Percentiles rank a stretch among this genome's conserved stretches.
Evolutionary conservation across 768 basidiomycete genomes (phyloP).

Genomic region (Xerocomellus chrysenteron): DNA sequence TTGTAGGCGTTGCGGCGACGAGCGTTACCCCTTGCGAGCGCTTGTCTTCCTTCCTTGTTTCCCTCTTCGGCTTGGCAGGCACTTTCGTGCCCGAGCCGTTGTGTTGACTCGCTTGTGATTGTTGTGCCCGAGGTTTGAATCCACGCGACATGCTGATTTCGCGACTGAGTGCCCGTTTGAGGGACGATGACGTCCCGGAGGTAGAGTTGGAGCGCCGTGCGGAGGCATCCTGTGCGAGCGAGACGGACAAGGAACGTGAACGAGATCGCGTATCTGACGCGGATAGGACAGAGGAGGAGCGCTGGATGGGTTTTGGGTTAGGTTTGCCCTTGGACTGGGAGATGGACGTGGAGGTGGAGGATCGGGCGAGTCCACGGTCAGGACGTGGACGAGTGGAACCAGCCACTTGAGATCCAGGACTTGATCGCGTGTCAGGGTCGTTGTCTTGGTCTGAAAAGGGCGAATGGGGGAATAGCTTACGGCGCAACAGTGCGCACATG

Average conservation of each 20-base stretch:
- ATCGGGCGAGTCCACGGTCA: slow-evolving; percentile 13
- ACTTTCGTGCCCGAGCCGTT: slow-evolving; percentile 17
- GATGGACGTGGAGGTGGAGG: slow-evolving; percentile 8
- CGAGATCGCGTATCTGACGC: slow-evolving; percentile 40
- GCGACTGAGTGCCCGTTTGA: slow-evolving; percentile 58
- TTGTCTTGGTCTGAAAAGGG: slow-evolving; percentile 50
- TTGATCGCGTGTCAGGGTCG: slow-evolving; percentile 15
- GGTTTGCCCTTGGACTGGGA: slow-evolving; percentile 12
- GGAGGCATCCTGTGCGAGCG: slow-evolving; percentile 62
- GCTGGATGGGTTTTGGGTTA: too few relatives aligned
- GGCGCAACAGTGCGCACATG: slow-evolving; percentile 54
- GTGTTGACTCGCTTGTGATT: slow-evolving; percentile 13
- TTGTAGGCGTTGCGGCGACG: slow-evolving; percentile 57
- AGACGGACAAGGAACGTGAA: slow-evolving; percentile 65
- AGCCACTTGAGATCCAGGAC: slow-evolving; percentile 3
- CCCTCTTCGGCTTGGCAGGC: slow-evolving; percentile 6
- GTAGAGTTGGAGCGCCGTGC: slow-evolving; percentile 33
- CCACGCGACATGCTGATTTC: slow-evolving; percentile 77
- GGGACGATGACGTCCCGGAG: slow-evolving; percentile 37
- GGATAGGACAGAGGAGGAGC: slow-evolving; percentile 24
- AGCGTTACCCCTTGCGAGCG: slow-evolving; percentile 33
- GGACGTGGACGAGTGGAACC: slow-evolving; percentile 2
- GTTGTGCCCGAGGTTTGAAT: slow-evolving; percentile 49
- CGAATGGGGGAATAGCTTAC: slow-evolving; percentile 67
- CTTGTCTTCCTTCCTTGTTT: slow-evolving; percentile 6